Percentiles rank a stretch among this genome's conserved stretches.
These are phyloP conservation scores for Cryptococcus hybrid DNA, from an alignment of 1,284 basidiomycete species.

Conservation along the genomic window DNA sequence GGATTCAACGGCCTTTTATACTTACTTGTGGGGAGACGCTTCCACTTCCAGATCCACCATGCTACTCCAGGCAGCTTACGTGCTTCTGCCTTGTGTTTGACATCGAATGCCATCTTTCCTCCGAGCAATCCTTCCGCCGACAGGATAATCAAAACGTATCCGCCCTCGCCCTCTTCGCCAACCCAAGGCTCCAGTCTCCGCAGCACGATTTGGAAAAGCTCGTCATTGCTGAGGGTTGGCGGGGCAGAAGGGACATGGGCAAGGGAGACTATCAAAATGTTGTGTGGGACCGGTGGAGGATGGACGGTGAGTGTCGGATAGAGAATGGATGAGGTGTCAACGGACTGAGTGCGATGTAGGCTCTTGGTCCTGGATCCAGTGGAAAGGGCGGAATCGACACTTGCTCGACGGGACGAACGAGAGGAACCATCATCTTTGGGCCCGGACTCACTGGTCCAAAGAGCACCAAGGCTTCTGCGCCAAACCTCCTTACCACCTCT, in stretches of 20 bases:
- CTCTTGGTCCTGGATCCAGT: not conserved
- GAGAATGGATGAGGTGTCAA: conserved; percentile 19
- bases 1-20: no score
- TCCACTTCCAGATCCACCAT: conserved; percentile 41
- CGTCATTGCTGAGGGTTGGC: conserved; percentile 22
- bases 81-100: conserved; percentile 6
- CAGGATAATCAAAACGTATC: conserved; percentile 38
- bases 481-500: conserved; percentile 11
- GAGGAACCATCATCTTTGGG: no score
- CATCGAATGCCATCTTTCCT: not conserved
- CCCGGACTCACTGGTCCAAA: not conserved
- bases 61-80: conserved; percentile 28
- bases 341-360: not conserved
- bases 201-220: conserved; percentile 25
- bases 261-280: conserved; percentile 31
- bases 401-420: no score
- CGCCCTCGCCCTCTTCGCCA: conserved; percentile 34
- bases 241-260: conserved; percentile 20
- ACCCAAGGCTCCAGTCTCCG: conserved; percentile 36
- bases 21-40: conserved; percentile 28
- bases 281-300: conserved; percentile 14
- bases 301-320: conserved; percentile 21
- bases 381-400: not conserved
- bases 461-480: not conserved
- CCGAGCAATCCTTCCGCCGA: conserved; percentile 21